Evolutionary conservation across 164 flowering plant genomes (phyloP), one percentile per base, ranked within the genome.

Genomic region (Nymphaea colorata): DNA sequence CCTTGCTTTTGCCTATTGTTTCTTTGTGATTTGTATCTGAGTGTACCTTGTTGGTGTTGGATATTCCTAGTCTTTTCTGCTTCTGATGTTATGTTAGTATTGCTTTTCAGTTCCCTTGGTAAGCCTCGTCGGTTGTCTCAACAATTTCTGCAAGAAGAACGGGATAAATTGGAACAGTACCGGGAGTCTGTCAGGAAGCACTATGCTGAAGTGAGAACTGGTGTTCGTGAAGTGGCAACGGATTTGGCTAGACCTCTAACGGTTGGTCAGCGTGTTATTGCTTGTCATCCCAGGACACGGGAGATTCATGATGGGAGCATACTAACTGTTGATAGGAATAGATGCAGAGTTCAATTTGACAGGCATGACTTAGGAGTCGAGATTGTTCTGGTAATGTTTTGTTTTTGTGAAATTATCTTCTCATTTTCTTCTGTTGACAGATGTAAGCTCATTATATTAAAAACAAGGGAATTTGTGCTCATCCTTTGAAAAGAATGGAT

Each of bases 331-430:
- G 96, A 91, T 71, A 86, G 79, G 72, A 82, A 79, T 72, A 87
- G 80, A 70, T 94, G 91, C 78, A 84, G 92, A 73, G 77, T 94
- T 80, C 96, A 88, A 82, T 94, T 94, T 84, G 96, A 90, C 71
- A 66, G 81, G 69, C 88, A 83, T 65, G 91, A 90, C 15, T 74
- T 91, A 36, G 99, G 97, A 41, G 96, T 86, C 78, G 92, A 90
- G 75, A 82, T 90, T 78, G 91, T 94, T 66, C 78, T 74, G 96
- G 99, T 94, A 90, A 70, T 61, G 53, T 67, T 12, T 61, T 51
- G 14, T 15, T 51, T 51, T 51, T 10, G 57, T 25, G 36, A 15
- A 51, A 51, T 15, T 15, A 51, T 51, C 12, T 51, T 51, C 57
- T 2, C 57, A 51, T 8, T 8, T 15, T 51, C 57, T 25, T 25